phyloP scores from a whole-genome alignment of 495 filamentous ascomycete species.

The Lophiotrema nucula region DNA sequence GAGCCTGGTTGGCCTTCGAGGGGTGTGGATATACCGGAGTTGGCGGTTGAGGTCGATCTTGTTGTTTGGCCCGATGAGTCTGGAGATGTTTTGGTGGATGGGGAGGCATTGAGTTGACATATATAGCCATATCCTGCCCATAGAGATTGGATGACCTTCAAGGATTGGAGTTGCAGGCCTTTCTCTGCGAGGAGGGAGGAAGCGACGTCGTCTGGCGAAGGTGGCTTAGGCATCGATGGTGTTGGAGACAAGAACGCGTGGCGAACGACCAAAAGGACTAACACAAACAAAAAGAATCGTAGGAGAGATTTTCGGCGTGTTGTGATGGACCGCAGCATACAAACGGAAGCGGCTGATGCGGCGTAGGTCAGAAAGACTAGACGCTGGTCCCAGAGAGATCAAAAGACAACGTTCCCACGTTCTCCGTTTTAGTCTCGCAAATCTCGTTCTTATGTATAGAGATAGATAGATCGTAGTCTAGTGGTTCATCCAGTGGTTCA shows the following conservation, averaged over 20 bases:
- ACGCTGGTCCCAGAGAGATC: too few relatives aligned
- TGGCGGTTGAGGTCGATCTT: conserved; percentile 6
- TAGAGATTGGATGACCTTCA: conserved; percentile 32
- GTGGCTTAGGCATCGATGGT: conserved; percentile 7
- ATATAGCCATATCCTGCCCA: conserved; percentile 51
- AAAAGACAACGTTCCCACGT: too few relatives aligned
- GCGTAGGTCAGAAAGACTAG: too few relatives aligned
- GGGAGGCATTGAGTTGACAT: conserved; percentile 39
- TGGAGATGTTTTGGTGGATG: conserved; percentile 15
- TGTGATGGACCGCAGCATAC: conserved; percentile 12
- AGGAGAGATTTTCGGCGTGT: neutral
- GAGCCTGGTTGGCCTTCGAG: conserved; percentile 19
- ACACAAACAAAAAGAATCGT: neutral
- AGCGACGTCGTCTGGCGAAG: conserved; percentile 9
- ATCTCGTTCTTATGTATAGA: too few relatives aligned
- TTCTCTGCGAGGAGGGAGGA: conserved; percentile 16
- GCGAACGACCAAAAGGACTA: neutral
- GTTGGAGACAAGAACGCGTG: neutral
- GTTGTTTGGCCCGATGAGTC: conserved; percentile 16
- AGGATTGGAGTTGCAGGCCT: conserved; percentile 21
- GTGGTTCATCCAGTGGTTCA: too few relatives aligned
- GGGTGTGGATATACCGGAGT: conserved; percentile 14
- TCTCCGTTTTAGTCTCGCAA: too few relatives aligned
- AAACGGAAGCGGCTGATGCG: too few relatives aligned
- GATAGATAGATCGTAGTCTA: too few relatives aligned